Base-by-base conservation (phyloP, 2,329 filamentous ascomycete species). In the Zopfia rhizophila region DNA sequence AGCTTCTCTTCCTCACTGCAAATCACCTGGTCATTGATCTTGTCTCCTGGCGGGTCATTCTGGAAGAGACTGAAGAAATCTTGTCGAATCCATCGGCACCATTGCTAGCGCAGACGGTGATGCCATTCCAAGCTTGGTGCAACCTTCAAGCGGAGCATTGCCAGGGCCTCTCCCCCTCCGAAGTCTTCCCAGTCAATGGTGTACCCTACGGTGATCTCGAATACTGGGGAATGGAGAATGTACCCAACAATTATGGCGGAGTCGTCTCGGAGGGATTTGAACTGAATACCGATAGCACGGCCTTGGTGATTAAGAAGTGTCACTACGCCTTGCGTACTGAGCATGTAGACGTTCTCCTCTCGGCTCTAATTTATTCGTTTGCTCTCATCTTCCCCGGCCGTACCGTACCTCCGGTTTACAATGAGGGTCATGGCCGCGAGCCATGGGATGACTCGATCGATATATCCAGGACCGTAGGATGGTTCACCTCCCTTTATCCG, bases 321-420 rank as follows among this genome's bases (percentile, higher is more conserved):
- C n/a, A n/a, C n/a, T n/a, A n/a, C n/a, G n/a, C n/a, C n/a, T n/a
- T n/a, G n/a, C n/a, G n/a, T n/a, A n/a, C n/a, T n/a, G n/a, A n/a
- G n/a, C n/a, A n/a, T n/a, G 36, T 62, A 2, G 65, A 68, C 13
- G 38, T 67, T n/a, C 43, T 68, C 5, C 42, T 61, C 1, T 52
- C 61, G 3, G 52, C 53, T 5, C 38, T 66, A 7, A 24, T 60
- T 5, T 38, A 73, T 35, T 71, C 75, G 0, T 78, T 78, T 51
- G 82, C 1, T 77, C 73, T 37, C 78, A 79, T 0, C 64, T 83
- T 16, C 23, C 18, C 23, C 65, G 80, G 85, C 38, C 72, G 81
- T 8, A 38, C 48, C 0, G 58, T 72, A 0, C 82, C 82, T 0
- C 72, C 75, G 1, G 10, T 65, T 2, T 60, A 41, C 27, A 45